Percentiles rank a stretch among this genome's conserved stretches.
Conservation (phyloP, 2,329 filamentous ascomycete genomes). For the Cercospora sesami region DNA sequence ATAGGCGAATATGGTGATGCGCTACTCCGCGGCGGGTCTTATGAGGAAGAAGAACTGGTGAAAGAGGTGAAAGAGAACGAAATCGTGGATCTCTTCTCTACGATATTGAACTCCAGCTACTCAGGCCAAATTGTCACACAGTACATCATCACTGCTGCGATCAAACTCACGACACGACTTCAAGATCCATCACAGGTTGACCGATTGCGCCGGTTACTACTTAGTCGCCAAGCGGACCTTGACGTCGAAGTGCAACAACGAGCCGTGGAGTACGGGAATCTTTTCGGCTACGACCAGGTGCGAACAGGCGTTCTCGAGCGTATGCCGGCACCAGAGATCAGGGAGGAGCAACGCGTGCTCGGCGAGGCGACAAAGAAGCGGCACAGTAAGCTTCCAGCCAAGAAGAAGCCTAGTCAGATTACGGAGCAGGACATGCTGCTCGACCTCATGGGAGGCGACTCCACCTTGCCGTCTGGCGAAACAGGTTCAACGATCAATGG, state of each 20-base stretch:
- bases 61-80: constrained; percentile 81
- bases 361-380: constrained; percentile 67
- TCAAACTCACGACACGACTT: constrained; percentile 91
- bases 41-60: constrained; percentile 90
- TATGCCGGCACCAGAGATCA: constrained; percentile 96
- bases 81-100: constrained; percentile 86
- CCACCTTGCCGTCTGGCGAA: constrained; percentile 55
- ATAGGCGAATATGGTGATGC: constrained; percentile 96
- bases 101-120: constrained; percentile 92
- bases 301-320: constrained; percentile 89
- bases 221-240: constrained; percentile 77
- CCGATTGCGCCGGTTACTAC: constrained; percentile 75
- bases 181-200: constrained; percentile 82
- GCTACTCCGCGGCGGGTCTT: constrained; percentile 83
- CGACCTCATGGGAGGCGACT: constrained; percentile 79
- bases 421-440: constrained; percentile 88
- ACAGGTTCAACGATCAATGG: constrained; percentile 58
- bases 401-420: constrained; percentile 74
- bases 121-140: constrained; percentile 87
- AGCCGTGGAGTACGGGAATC: constrained; percentile 89
- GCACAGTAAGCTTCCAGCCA: constrained; percentile 59
- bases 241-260: constrained; percentile 96
- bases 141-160: constrained; percentile 91
- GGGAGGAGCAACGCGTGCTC: constrained; percentile 88
- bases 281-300: constrained; percentile 88